These are phyloP conservation scores for Kodamaea nitidulidarum DNA, from an alignment of 805 yeast genomes.

Conservation along the genomic window DNA sequence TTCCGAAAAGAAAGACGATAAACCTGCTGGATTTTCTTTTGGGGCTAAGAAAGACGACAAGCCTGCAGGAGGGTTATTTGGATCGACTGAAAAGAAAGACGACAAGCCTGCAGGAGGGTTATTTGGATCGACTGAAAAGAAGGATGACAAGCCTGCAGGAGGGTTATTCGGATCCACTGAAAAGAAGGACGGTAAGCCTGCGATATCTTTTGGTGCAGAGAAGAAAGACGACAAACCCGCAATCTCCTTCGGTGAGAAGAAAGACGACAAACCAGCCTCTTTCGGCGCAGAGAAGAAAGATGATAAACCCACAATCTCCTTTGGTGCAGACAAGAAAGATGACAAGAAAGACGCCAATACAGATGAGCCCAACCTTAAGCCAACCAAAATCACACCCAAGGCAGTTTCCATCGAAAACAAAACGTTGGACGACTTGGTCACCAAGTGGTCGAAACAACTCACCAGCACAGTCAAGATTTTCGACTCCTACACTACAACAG, in stretches of 20 bases:
- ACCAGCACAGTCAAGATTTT: conserved; percentile 70
- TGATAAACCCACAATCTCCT: conserved; percentile 10
- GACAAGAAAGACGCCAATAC: conserved; percentile 13
- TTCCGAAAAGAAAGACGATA: conserved; percentile 2
- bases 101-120: conserved; percentile 9
- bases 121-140: conserved; percentile 1
- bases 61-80: conserved; percentile 12
- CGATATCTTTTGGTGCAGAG: conserved; percentile 15
- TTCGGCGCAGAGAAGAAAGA: conserved; percentile 13
- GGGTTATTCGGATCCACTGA: conserved; percentile 7
- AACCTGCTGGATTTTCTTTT: conserved; percentile 14
- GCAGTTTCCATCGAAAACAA: conserved; percentile 82
- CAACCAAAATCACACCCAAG: conserved; percentile 58
- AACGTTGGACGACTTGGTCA: conserved; percentile 86
- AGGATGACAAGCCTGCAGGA: conserved; percentile 10
- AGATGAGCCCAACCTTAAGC: conserved; percentile 31
- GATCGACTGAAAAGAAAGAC: conserved; percentile 20
- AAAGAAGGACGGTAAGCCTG: conserved; percentile 12
- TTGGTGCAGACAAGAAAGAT: conserved; percentile 16
- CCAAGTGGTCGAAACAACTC: conserved; percentile 89
- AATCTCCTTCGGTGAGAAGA: neutral
- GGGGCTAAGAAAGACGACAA: conserved; percentile 5
- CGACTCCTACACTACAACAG: conserved; percentile 66
- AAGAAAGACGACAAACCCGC: conserved; percentile 11
- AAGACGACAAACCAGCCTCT: conserved; percentile 7